Evolutionary conservation across 495 filamentous ascomycete species (phyloP).

Genomic region (Lepidopterella palustris): DNA sequence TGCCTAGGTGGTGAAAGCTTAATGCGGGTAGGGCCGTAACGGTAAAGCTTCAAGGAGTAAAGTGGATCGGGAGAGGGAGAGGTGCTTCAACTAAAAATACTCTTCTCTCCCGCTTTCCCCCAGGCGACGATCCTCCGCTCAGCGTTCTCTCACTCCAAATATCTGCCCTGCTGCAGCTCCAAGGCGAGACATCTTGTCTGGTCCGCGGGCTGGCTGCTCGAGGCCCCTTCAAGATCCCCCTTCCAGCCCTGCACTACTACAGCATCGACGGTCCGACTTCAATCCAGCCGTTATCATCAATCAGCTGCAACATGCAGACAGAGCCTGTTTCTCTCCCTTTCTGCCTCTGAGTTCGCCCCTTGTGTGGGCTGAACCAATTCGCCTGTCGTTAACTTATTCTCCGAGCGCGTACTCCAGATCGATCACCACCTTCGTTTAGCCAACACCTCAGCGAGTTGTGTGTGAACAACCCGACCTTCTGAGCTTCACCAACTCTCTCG

Average conservation of each 20-base stretch:
- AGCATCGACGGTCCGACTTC: background rate
- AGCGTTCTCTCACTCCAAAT: background rate
- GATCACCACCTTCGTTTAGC: background rate
- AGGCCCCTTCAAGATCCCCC: background rate
- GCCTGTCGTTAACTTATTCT: conserved; percentile 1
- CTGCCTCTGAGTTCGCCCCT: background rate
- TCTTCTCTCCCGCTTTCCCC: background rate
- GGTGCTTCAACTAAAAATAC: background rate
- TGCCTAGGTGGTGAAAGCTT: too few species aligned
- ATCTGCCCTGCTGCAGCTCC: background rate
- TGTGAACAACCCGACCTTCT: background rate
- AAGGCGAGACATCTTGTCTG: conserved; percentile 4
- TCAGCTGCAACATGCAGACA: conserved; percentile 1
- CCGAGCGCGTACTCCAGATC: background rate
- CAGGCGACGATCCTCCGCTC: conserved; percentile 4
- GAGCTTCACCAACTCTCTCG: background rate
- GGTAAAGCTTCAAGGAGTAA: background rate
- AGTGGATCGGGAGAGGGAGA: background rate
- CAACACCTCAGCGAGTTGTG: background rate
- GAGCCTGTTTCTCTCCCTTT: background rate
- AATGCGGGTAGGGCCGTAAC: background rate
- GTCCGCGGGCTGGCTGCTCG: conserved; percentile 12
- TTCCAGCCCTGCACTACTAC: background rate
- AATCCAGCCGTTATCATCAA: background rate
- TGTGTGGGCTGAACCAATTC: background rate